phyloP scores from a whole-genome alignment of 805 yeast species.

The Lipomyces mesembrius region DNA sequence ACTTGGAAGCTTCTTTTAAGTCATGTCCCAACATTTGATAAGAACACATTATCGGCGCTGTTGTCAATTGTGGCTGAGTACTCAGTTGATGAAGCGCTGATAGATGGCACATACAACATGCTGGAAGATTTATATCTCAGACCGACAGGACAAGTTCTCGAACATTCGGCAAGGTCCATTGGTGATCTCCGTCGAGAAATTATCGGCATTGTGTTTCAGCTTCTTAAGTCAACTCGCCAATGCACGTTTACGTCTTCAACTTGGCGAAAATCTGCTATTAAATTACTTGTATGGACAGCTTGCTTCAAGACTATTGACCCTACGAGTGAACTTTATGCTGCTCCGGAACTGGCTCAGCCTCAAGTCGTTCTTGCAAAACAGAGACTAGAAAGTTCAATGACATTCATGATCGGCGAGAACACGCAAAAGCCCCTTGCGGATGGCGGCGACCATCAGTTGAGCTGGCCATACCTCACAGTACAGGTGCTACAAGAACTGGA shows the following conservation, averaged over 20 bases:
- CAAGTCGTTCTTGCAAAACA: conserved; percentile 1
- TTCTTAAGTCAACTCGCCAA: conserved; percentile 4
- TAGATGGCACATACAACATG: background rate
- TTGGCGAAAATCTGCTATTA: conserved; percentile 13
- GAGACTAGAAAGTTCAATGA: background rate
- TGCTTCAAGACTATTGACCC: background rate
- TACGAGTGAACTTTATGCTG: background rate
- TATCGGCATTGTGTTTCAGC: background rate
- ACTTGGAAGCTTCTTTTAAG: background rate
- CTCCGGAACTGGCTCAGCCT: background rate
- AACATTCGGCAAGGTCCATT: background rate
- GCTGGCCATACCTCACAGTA: conserved; percentile 17
- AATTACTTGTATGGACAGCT: conserved; percentile 1
- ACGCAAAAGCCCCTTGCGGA: conserved; percentile 2
- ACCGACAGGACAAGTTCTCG: background rate
- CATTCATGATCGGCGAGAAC: conserved; percentile 3
- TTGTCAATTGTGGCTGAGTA: background rate
- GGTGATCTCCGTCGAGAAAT: conserved; percentile 1
- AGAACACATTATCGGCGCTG: background rate
- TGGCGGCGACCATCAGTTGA: background rate
- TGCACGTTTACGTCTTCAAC: background rate
- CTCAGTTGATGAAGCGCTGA: background rate
- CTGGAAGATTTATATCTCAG: conserved; percentile 1
- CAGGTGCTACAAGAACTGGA: conserved; percentile 7
- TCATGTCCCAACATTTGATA: background rate